Conservation (phyloP, 2,329 filamentous ascomycete genomes). For the Onygena corvina region DNA sequence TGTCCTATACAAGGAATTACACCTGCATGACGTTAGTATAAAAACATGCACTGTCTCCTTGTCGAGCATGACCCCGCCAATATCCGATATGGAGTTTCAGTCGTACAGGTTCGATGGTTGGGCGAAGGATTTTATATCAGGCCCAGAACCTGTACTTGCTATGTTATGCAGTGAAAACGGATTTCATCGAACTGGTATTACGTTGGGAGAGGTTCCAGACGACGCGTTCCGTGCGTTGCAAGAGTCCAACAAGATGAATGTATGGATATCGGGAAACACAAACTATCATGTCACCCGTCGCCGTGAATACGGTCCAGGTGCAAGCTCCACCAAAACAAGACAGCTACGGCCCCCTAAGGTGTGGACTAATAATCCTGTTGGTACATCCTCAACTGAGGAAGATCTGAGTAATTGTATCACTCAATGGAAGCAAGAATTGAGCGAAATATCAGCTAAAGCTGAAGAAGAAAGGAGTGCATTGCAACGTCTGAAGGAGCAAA, state of each 20-base stretch:
- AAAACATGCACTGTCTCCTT: slow-evolving; percentile 49
- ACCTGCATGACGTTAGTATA: slow-evolving; percentile 58
- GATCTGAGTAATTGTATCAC: slow-evolving; percentile 41
- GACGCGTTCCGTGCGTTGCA: slow-evolving; percentile 57
- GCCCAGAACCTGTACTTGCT: slow-evolving; percentile 69
- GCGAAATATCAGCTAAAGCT: slow-evolving; percentile 21
- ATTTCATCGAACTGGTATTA: slow-evolving; percentile 57
- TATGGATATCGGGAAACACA: slow-evolving; percentile 58
- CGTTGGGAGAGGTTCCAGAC: slow-evolving; percentile 50
- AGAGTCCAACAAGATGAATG: slow-evolving; percentile 46
- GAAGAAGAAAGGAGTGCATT: slow-evolving; percentile 23
- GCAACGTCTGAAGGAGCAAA: slow-evolving; percentile 17
- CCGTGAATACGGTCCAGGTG: slow-evolving; percentile 65
- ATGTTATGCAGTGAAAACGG: slow-evolving; percentile 70
- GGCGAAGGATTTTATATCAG: slow-evolving; percentile 64
- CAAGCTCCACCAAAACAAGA: slow-evolving; percentile 56
- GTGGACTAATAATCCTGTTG: slow-evolving; percentile 70
- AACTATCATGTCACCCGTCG: slow-evolving; percentile 56
- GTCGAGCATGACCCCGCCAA: slow-evolving; percentile 42
- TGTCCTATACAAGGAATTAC: slow-evolving; percentile 51
- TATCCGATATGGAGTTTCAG: slow-evolving; percentile 45
- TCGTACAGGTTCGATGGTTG: slow-evolving; percentile 63
- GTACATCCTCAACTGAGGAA: slow-evolving; percentile 45
- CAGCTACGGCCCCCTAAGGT: slow-evolving; percentile 49
- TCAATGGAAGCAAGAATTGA: slow-evolving; percentile 34